A percentile compares a stretch with the other conserved stretches of the same genome.
These are phyloP conservation scores for Epichloe gansuensis DNA, from an alignment of 2,329 filamentous ascomycete species.

Conservation along the genomic window DNA sequence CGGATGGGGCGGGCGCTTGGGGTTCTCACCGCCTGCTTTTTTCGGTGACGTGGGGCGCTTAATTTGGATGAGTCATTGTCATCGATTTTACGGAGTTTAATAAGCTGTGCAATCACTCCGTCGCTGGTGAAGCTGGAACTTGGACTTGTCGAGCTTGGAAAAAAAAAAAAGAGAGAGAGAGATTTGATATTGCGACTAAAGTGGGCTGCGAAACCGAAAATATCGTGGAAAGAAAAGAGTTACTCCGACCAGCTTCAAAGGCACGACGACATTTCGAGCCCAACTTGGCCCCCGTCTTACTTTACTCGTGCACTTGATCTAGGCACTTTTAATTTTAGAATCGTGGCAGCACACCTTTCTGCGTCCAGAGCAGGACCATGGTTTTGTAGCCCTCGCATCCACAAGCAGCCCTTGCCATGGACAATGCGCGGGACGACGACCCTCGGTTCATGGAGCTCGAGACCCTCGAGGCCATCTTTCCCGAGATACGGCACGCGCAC, in stretches of 20 bases:
- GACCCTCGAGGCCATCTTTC: constrained; percentile 52
- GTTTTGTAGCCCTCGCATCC: not conserved
- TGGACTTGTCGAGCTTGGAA: no score
- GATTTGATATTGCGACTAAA: no score
- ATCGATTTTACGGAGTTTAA: no score
- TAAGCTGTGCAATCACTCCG: no score
- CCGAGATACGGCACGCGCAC: constrained; percentile 42
- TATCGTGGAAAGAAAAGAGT: not conserved
- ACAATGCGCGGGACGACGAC: constrained; percentile 36
- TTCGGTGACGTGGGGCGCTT: not conserved
- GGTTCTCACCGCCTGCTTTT: constrained; percentile 5
- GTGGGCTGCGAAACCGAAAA: no score
- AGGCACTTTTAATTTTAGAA: no score
- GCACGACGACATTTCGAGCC: not conserved
- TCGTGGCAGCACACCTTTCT: no score
- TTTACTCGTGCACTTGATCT: no score
- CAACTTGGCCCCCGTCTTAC: not conserved
- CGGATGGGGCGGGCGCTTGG: not conserved
- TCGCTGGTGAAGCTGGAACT: no score
- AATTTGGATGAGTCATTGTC: no score
- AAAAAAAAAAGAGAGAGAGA: not conserved
- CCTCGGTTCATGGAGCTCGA: constrained; percentile 46
- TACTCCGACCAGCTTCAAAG: not conserved
- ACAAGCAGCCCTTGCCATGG: constrained; percentile 19
- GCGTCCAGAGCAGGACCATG: not conserved